Base-by-base conservation (phyloP, 768 basidiomycete species). In the Lentinula boryana region DNA sequence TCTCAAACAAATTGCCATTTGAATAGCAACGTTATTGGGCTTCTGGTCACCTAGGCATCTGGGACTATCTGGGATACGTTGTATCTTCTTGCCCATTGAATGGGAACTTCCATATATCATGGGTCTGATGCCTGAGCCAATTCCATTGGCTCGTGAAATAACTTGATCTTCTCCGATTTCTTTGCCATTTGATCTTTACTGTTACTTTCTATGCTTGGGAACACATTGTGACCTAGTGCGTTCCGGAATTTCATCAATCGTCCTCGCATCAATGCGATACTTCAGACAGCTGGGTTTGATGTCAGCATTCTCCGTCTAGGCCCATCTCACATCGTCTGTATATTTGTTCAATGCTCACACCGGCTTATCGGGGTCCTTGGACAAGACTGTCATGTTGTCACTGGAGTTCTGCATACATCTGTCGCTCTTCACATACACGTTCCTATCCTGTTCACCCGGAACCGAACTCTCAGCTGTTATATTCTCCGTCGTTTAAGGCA, bases 191-290 rank as follows among this genome's bases (percentile, higher is more conserved):
- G 40, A 56, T 56, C 55, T 31, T 56, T 56, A 56, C 35, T 56
- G 36, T 23, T 56, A 40, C 40, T 56, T 56, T 56, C 12, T n/a
- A 56, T 56, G 55, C 55, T 56, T 43, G 55, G 55, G 23, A 56
- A 43, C 40, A 56, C 36, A 27, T 32, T 36, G 18, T n/a, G 53
- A 36, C 50, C 50, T 35, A 40, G 38, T 27, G 40, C 36, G 21
- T 15, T 56, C 55, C 23, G 21, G 16, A 43, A 41, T 38, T 27
- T 31, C 21, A 36, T 40, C 38, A 41, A 27, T 23, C 13, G 40
- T 27, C 35, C 23, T 56, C 40, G 55, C 55, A 43, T 56, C 55
- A 56, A 41, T 23, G 55, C 40, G 36, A 40, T 55, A 18, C 18
- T 55, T 15, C 36, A 32, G 36, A 56, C 55, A 41, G 36, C 40